Conservation (phyloP, 2,329 filamentous ascomycete genomes). For the Aureobasidium musti region DNA sequence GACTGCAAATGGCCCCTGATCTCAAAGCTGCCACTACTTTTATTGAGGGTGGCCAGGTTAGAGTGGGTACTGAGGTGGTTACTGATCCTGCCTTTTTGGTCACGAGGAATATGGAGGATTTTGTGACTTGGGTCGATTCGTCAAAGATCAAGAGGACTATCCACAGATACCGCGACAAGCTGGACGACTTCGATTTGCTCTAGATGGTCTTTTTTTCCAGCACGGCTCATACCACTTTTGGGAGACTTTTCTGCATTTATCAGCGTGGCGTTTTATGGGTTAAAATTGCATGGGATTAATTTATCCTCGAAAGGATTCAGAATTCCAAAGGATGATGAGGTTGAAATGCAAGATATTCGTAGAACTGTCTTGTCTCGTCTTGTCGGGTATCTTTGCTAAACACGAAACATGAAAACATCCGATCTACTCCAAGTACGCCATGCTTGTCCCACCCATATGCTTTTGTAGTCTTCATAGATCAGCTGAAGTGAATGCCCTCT, state of each 20-base stretch:
- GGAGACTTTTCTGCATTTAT: not conserved
- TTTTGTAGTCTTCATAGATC: not conserved
- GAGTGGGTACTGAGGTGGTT: slow-evolving; percentile 85
- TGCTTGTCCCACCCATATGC: slow-evolving; percentile 18
- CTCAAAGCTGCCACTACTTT: slow-evolving; percentile 78
- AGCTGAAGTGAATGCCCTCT: slow-evolving; percentile 90
- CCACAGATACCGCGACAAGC: slow-evolving; percentile 88
- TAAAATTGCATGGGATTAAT: not conserved
- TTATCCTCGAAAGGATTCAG: not conserved
- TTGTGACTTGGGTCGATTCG: slow-evolving; percentile 92
- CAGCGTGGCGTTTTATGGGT: slow-evolving; percentile 27
- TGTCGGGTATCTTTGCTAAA: slow-evolving; percentile 28
- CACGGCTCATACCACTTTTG: not conserved
- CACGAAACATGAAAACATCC: not conserved
- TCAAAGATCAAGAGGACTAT: slow-evolving; percentile 98
- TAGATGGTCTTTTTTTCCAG: slow-evolving; percentile 41
- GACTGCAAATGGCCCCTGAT: slow-evolving; percentile 87
- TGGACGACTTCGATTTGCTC: slow-evolving; percentile 93
- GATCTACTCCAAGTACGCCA: slow-evolving; percentile 4
- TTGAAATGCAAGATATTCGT: slow-evolving; percentile 10
- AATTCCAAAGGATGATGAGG: not conserved
- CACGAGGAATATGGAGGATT: slow-evolving; percentile 88
- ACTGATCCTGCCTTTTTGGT: slow-evolving; percentile 90
- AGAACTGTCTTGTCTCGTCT: slow-evolving; percentile 22
- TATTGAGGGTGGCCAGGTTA: slow-evolving; percentile 91